phyloP scores from a whole-genome alignment of 2,329 filamentous ascomycete species.

The Harringtonia aguacate region DNA sequence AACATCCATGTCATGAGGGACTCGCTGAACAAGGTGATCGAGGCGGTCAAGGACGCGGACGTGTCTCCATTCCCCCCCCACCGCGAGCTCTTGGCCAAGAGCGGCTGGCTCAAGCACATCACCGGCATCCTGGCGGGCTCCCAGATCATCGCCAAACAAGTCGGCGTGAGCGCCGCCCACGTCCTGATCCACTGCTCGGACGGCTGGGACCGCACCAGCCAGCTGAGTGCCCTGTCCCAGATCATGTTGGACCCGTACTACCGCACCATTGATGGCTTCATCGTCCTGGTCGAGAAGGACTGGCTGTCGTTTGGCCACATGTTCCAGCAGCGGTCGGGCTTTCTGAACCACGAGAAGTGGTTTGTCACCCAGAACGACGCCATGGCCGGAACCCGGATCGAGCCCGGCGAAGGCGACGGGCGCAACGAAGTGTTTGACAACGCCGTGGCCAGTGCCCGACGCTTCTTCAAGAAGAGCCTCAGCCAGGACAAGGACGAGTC shows the following conservation, averaged over 20 bases:
- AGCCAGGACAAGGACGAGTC: slow-evolving; percentile 47
- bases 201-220: slow-evolving; percentile 95
- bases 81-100: slow-evolving; percentile 68
- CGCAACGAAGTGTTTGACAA: slow-evolving; percentile 72
- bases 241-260: slow-evolving; percentile 94
- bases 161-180: slow-evolving; percentile 88
- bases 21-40: slow-evolving; percentile 77
- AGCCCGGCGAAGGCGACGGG: slow-evolving; percentile 50
- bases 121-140: slow-evolving; percentile 74
- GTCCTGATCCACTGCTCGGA: slow-evolving; percentile 97
- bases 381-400: slow-evolving; percentile 52
- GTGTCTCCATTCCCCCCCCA: slow-evolving; percentile 74
- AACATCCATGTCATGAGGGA: slow-evolving; percentile 98
- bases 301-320: slow-evolving; percentile 98
- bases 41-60: slow-evolving; percentile 87
- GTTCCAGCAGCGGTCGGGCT: slow-evolving; percentile 87
- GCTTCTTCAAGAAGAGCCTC: slow-evolving; percentile 80
- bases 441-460: slow-evolving; percentile 71
- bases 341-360: slow-evolving; percentile 86
- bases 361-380: slow-evolving; percentile 78
- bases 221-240: slow-evolving; percentile 84
- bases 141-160: slow-evolving; percentile 71
- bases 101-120: slow-evolving; percentile 88
- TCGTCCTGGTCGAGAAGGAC: slow-evolving; percentile 90
- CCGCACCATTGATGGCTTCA: slow-evolving; percentile 87